Conservation (phyloP, 805 yeast species). For the Candida sphagnicola region DNA sequence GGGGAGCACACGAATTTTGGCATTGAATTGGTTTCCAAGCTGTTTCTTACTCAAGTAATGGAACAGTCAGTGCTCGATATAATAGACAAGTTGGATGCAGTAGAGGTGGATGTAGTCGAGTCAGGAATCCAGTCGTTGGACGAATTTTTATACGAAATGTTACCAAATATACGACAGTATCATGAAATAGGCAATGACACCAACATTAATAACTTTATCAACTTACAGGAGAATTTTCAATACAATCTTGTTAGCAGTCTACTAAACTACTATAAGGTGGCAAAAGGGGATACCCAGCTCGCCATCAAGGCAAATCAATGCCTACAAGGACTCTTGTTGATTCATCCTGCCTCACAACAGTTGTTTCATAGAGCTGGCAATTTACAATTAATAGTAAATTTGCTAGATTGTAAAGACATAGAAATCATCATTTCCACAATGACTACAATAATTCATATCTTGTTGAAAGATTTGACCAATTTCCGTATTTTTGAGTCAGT, state of each 20-base stretch:
- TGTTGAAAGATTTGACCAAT: conserved; percentile 54
- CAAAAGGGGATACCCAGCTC: no score
- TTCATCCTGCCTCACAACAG: conserved; percentile 54
- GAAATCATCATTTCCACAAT: conserved; percentile 33
- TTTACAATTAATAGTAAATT: conserved; percentile 30
- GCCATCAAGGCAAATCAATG: conserved; percentile 22
- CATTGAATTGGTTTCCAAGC: no score
- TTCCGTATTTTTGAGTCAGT: conserved; percentile 56
- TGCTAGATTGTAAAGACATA: conserved; percentile 16
- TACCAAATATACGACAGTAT: conserved; percentile 12
- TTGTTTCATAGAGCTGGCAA: conserved; percentile 42
- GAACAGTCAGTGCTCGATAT: conserved; percentile 1
- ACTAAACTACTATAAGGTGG: conserved; percentile 4
- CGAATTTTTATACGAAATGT: conserved; percentile 5
- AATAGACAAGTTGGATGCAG: conserved; percentile 1
- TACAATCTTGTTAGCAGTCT: conserved; percentile 43
- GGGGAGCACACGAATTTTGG: no score
- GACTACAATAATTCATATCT: conserved; percentile 52
- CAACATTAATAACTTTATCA: conserved; percentile 25
- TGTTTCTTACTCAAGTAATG: not conserved
- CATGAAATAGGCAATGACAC: conserved; percentile 4
- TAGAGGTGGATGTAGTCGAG: not conserved
- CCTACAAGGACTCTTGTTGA: conserved; percentile 56
- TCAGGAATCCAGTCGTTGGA: conserved; percentile 4
- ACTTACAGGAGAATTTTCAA: conserved; percentile 50